A percentile compares a stretch with the other conserved stretches of the same genome.
Conservation (phyloP, 805 yeast genomes). For the Cyberlindnera veronae region DNA sequence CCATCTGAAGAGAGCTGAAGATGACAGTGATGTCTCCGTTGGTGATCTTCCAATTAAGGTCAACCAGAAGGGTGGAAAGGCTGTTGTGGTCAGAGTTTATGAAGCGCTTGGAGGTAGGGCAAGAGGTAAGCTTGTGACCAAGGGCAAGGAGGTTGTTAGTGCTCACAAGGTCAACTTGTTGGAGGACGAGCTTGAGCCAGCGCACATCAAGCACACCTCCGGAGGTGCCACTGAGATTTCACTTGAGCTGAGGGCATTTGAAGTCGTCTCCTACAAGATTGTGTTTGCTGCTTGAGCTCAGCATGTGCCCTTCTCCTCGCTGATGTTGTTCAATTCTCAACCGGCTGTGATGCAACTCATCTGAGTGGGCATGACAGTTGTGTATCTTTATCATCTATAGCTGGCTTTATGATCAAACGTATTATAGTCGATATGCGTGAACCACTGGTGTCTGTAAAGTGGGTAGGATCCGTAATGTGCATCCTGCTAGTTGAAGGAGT, state of each 20-base stretch:
- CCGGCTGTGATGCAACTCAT: too few relatives aligned
- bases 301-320: neutral
- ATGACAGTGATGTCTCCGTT: slow-evolving; percentile 53
- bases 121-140: slow-evolving; percentile 46
- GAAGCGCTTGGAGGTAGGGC: slow-evolving; percentile 85
- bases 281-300: too few relatives aligned
- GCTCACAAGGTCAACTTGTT: slow-evolving; percentile 33
- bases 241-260: slow-evolving; percentile 64
- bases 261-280: slow-evolving; percentile 50
- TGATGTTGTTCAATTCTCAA: neutral
- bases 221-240: slow-evolving; percentile 22
- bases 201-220: slow-evolving; percentile 14
- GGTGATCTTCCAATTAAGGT: slow-evolving; percentile 43
- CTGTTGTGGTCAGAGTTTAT: slow-evolving; percentile 71
- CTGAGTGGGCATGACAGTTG: too few relatives aligned
- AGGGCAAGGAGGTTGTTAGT: slow-evolving; percentile 31
- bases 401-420: too few relatives aligned
- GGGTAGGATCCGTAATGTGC: too few relatives aligned
- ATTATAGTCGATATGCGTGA: too few relatives aligned
- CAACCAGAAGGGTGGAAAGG: slow-evolving; percentile 43
- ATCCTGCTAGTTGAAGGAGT: too few relatives aligned
- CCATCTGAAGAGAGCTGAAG: slow-evolving; percentile 83
- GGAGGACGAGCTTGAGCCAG: slow-evolving; percentile 36
- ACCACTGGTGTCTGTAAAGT: too few relatives aligned
- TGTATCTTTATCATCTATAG: too few relatives aligned